Conservation (phyloP, 768 basidiomycete genomes). For the Steccherinum ochraceum region DNA sequence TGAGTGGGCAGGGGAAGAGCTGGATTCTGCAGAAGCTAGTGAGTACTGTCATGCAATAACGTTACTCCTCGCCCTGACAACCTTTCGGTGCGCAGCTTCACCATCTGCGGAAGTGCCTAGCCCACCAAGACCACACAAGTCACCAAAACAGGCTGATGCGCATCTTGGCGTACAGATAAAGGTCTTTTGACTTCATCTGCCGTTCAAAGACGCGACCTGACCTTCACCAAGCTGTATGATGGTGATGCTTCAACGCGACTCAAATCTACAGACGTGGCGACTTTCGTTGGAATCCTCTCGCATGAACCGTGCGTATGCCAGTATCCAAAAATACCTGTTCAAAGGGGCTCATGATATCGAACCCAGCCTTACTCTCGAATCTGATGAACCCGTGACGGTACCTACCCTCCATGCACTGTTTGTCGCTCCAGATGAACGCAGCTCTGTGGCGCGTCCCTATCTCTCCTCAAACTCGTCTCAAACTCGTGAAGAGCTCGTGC, state of each 20-base stretch:
- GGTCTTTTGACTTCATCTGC: constrained; percentile 28
- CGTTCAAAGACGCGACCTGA: not conserved
- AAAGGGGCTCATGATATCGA: not conserved
- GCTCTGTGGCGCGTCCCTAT: constrained; percentile 34
- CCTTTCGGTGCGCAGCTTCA: too few species aligned
- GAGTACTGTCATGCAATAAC: too few species aligned
- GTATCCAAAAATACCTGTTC: not conserved
- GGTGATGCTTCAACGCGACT: constrained; percentile 34
- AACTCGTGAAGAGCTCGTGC: constrained; percentile 51
- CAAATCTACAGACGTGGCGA: constrained; percentile 56
- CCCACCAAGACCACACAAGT: constrained; percentile 50
- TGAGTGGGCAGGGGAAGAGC: constrained; percentile 42
- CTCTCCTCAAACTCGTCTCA: constrained; percentile 21
- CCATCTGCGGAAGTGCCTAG: not conserved
- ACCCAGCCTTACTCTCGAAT: constrained; percentile 28
- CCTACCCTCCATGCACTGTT: constrained; percentile 71
- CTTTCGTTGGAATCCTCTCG: constrained; percentile 70
- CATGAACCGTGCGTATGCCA: constrained; percentile 49
- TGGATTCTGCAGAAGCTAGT: constrained; percentile 20
- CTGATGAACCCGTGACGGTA: constrained; percentile 32
- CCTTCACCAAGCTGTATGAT: constrained; percentile 51
- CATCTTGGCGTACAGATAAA: constrained; percentile 75
- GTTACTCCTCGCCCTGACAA: too few species aligned
- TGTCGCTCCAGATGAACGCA: constrained; percentile 31
- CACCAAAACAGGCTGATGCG: constrained; percentile 42